Evolutionary conservation across 1,284 basidiomycete species (phyloP).

Genomic region (Schizopora paradoxa): DNA sequence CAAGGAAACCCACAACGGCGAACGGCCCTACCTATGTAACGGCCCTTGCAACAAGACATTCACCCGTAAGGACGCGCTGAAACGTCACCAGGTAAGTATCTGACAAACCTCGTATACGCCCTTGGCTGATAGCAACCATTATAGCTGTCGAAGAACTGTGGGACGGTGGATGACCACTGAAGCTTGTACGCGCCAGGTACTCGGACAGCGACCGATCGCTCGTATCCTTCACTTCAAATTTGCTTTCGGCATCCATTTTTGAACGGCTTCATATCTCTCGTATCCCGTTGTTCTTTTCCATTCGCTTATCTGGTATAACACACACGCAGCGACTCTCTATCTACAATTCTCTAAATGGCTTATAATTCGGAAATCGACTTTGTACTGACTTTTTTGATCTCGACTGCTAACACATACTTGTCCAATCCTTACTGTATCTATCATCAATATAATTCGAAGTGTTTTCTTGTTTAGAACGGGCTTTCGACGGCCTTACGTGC

Average conservation of each 20-base stretch:
- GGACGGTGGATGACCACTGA: conserved; percentile 31
- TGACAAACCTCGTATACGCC: conserved; percentile 3
- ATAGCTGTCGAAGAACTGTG: conserved; percentile 73
- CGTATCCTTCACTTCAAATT: background rate
- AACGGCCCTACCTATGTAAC: conserved; percentile 75
- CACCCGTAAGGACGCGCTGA: conserved; percentile 76
- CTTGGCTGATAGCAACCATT: conserved; percentile 19
- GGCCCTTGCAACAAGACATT: conserved; percentile 80
- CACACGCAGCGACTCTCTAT: too few relatives aligned
- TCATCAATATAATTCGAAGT: too few relatives aligned
- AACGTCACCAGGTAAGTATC: conserved; percentile 65
- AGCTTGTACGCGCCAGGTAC: conserved; percentile 23
- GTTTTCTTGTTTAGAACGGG: too few relatives aligned
- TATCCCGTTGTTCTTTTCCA: background rate
- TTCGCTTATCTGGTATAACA: too few relatives aligned
- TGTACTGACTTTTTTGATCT: too few relatives aligned
- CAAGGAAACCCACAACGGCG: conserved; percentile 73
- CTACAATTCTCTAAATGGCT: too few relatives aligned
- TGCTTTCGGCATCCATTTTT: background rate
- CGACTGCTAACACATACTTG: too few relatives aligned
- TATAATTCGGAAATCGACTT: too few relatives aligned
- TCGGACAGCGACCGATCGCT: background rate
- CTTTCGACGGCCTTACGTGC: too few relatives aligned
- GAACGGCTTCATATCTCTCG: background rate
- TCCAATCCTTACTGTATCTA: too few relatives aligned